Evolutionary conservation across 2,329 filamentous ascomycete genomes (phyloP).

Genomic region (Fusarium sp.): DNA sequence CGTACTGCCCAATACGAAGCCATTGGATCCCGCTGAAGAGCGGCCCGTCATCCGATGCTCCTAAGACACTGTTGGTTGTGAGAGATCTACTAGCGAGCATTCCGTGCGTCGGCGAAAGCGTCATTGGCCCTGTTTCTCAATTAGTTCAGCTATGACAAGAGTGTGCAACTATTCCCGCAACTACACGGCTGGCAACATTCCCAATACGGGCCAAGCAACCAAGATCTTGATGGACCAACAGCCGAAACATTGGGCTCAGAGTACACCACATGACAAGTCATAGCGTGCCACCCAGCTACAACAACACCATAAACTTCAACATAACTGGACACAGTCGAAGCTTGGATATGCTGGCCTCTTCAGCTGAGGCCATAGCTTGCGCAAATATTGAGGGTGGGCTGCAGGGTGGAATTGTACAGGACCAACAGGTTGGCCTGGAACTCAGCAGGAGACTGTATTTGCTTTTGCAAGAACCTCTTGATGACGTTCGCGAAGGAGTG

Average conservation of each 20-base stretch:
- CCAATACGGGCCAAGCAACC: constrained; percentile 10
- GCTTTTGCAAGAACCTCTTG: constrained; percentile 5
- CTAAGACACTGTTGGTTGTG: constrained; percentile 18
- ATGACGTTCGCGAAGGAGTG: not conserved
- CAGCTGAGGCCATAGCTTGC: constrained; percentile 1
- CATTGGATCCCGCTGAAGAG: not conserved
- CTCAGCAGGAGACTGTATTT: not conserved
- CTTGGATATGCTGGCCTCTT: not conserved
- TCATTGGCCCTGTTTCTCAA: constrained; percentile 6
- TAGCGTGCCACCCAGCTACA: not conserved
- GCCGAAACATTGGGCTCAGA: constrained; percentile 5
- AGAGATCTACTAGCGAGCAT: constrained; percentile 13
- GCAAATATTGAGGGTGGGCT: not conserved
- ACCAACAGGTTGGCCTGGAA: not conserved
- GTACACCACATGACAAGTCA: not conserved
- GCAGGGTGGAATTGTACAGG: not conserved
- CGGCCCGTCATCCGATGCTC: not conserved
- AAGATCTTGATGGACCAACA: constrained; percentile 17
- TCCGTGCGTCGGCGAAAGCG: not conserved
- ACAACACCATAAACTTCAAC: not conserved
- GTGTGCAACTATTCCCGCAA: not conserved
- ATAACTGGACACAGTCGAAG: not conserved
- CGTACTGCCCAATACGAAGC: not conserved
- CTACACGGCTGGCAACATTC: not conserved
- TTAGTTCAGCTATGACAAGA: not conserved